Conservation (phyloP, 495 filamentous ascomycete genomes). For the Aspergillus homomorphus region DNA sequence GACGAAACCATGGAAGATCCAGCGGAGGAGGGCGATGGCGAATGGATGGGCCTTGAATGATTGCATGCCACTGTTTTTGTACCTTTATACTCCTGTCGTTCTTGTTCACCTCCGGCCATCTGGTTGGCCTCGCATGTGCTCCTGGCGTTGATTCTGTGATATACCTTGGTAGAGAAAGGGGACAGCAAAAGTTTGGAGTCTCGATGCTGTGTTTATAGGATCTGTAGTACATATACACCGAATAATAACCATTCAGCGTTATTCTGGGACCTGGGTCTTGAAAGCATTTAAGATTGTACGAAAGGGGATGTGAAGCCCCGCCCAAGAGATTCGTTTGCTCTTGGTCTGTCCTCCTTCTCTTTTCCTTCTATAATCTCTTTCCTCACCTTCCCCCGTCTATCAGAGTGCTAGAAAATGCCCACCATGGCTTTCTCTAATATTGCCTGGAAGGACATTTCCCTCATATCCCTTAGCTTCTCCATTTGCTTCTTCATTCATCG, state of each 20-base stretch:
- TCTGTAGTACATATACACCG: slow-evolving; percentile 1
- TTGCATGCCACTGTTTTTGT: slow-evolving; percentile 24
- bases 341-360: too few species aligned
- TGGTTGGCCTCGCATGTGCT: slow-evolving; percentile 39
- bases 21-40: slow-evolving; percentile 32
- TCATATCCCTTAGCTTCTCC: background rate
- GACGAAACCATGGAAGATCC: slow-evolving; percentile 37
- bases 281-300: background rate
- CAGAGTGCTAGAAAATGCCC: too few species aligned
- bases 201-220: slow-evolving; percentile 19
- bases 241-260: background rate
- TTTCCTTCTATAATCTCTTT: too few species aligned
- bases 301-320: background rate
- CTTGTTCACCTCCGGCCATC: slow-evolving; percentile 8
- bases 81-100: slow-evolving; percentile 11
- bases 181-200: slow-evolving; percentile 23
- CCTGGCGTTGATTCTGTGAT: slow-evolving; percentile 40
- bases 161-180: slow-evolving; percentile 29
- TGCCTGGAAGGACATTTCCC: background rate
- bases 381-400: too few species aligned
- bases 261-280: background rate
- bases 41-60: slow-evolving; percentile 44
- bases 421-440: too few species aligned
- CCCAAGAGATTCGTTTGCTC: background rate
- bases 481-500: slow-evolving; percentile 2